Conservation (phyloP, 331 rosid species). For the Dryas integrifolia region DNA sequence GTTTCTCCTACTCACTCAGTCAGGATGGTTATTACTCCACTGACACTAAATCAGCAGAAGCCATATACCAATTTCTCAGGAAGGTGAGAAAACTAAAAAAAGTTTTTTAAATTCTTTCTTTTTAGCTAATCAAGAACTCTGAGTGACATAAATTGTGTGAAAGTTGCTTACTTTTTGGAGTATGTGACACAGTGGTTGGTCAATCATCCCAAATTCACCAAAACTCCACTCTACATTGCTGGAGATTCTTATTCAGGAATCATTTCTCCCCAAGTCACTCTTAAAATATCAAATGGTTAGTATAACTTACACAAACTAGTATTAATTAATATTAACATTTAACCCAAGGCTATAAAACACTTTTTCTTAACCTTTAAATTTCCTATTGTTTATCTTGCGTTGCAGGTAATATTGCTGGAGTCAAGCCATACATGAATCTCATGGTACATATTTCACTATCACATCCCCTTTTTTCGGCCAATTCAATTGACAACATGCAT, state of each 20-base stretch:
- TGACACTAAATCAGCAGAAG: neutral
- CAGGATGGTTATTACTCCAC: neutral
- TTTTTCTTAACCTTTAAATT: neutral
- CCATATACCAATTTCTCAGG: neutral
- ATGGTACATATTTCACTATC: constrained; percentile 1
- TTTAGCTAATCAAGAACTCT: too few relatives aligned
- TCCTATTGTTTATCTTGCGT: neutral
- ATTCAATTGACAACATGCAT: neutral
- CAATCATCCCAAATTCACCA: constrained; percentile 18
- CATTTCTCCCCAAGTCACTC: constrained; percentile 15
- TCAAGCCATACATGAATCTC: constrained; percentile 13
- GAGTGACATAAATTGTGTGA: neutral
- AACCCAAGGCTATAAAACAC: too few relatives aligned
- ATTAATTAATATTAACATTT: too few relatives aligned
- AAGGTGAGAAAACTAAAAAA: neutral
- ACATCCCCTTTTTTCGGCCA: neutral
- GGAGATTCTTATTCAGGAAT: constrained; percentile 34
- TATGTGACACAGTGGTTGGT: constrained; percentile 26
- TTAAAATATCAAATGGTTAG: constrained; percentile 21
- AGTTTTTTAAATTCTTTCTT: too few relatives aligned
- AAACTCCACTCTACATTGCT: constrained; percentile 19
- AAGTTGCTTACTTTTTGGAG: neutral
- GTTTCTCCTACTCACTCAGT: constrained; percentile 16
- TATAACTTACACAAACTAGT: neutral
- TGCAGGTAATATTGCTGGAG: constrained; percentile 16